Base-by-base conservation (phyloP, 768 basidiomycete genomes). In the Pisolithus microcarpus region DNA sequence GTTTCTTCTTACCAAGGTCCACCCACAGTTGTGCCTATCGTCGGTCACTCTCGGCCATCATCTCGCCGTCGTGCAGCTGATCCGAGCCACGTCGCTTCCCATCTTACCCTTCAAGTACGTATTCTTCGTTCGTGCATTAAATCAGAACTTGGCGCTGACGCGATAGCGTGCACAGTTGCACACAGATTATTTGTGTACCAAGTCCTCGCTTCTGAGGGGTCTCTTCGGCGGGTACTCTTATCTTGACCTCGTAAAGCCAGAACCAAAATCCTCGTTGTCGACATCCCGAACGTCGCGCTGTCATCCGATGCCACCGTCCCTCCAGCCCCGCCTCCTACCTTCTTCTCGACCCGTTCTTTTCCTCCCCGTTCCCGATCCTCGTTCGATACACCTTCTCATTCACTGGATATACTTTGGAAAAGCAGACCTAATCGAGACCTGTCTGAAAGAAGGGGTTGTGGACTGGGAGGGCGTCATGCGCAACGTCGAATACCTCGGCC, bases 391-490 rank as follows among this genome's bases (percentile, higher is more conserved):
- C 31, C 71, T 82, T 23, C 78, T 91, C 58, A 68, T 87, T 56
- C 82, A 87, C 59, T 90, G 83, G 82, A 81, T 87, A 76, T 88
- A 88, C 70, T 91, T 87, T 67, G 90, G 88, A 28, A 73, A 78
- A 54, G 79, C 79, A 11, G 66, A 70, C 40, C 74, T 73, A 48
- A 84, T 95, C 59, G 80, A 85, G 60, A 74, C 80, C 21, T 82
- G 78, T 38, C 78, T 95, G 13, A 77, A 79, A 54, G 69, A 73
- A 19, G 82, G 84, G 18, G 65, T 74, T 47, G 75, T 91, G 42
- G 79, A 80, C 43, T 94, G 91, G 91, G 87, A 92, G 58, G 89
- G 88, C 28, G 73, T 94, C 53, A 87, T 87, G n/a, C 81, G 85
- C 53, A 95, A 93, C 65, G 90, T 86, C 63, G 91, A 94, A 63